Conservation (phyloP, 2,329 filamentous ascomycete species). For the Dothideomycetes sp. region DNA sequence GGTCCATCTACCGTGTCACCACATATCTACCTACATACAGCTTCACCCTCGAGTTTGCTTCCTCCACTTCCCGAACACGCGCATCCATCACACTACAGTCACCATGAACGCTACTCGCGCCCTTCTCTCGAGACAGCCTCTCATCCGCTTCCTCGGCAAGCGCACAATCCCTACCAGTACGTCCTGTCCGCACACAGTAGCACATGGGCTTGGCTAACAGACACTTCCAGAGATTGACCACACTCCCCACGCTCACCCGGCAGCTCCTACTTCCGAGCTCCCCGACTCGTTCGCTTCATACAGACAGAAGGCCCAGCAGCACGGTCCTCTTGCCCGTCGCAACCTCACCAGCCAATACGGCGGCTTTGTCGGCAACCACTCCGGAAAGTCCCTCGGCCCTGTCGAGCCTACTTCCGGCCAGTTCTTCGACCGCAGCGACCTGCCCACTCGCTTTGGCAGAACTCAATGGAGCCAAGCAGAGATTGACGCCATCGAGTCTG, state of each 20-base stretch:
- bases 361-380: conserved; percentile 46
- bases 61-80: too few species aligned
- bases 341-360: conserved; percentile 21
- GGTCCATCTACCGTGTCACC: too few species aligned
- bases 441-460: conserved; percentile 75
- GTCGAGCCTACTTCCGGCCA: conserved; percentile 62
- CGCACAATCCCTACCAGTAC: conserved; percentile 36
- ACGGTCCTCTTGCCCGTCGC: conserved; percentile 52
- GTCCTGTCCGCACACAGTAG: conserved; percentile 16
- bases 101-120: conserved; percentile 38
- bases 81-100: conserved; percentile 12
- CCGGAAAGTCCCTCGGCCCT: conserved; percentile 64
- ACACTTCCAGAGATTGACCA: conserved; percentile 57
- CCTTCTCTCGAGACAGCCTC: conserved; percentile 40
- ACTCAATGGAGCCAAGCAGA: conserved; percentile 65
- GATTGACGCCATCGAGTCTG: conserved; percentile 93
- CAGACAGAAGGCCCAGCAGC: conserved; percentile 68
- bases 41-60: too few species aligned
- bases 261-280: conserved; percentile 56
- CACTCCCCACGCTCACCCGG: conserved; percentile 63
- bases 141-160: conserved; percentile 45
- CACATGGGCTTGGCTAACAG: not conserved
- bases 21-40: too few species aligned
- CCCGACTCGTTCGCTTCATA: conserved; percentile 66
- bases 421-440: conserved; percentile 81